Evolutionary conservation across 2,329 filamentous ascomycete genomes (phyloP).

Genomic region (Rugonectria rugulosa): DNA sequence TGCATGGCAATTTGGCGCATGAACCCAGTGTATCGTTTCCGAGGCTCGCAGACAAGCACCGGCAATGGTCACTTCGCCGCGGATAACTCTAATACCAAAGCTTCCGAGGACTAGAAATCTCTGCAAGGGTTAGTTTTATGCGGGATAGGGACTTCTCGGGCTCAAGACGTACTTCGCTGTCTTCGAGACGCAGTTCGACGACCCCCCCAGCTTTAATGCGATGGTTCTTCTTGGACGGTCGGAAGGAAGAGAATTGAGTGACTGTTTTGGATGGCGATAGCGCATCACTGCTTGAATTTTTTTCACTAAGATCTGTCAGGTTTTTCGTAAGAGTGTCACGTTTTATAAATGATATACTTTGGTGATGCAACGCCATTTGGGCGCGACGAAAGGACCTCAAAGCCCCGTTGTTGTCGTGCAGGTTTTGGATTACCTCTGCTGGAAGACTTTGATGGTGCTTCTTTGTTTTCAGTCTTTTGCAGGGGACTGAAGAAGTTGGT

Average conservation of each 20-base stretch:
- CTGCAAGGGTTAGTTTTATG: slow-evolving; percentile 46
- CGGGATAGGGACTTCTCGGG: neutral
- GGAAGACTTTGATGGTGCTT: slow-evolving; percentile 18
- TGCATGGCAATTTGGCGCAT: slow-evolving; percentile 73
- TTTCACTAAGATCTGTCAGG: slow-evolving; percentile 12
- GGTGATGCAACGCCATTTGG: slow-evolving; percentile 15
- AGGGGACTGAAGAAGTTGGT: slow-evolving; percentile 43
- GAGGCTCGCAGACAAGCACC: slow-evolving; percentile 67
- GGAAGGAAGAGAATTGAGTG: slow-evolving; percentile 56
- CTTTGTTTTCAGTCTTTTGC: slow-evolving; percentile 27
- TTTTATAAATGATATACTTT: slow-evolving; percentile 20
- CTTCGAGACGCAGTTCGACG: slow-evolving; percentile 52
- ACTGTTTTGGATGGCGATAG: slow-evolving; percentile 7
- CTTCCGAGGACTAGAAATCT: slow-evolving; percentile 71
- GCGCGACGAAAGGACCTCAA: slow-evolving; percentile 18
- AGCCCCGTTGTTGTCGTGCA: slow-evolving; percentile 16
- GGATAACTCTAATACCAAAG: slow-evolving; percentile 68
- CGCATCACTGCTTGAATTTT: slow-evolving; percentile 8
- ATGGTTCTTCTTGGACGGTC: slow-evolving; percentile 53
- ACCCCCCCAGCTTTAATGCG: slow-evolving; percentile 48
- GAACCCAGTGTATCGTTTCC: slow-evolving; percentile 61
- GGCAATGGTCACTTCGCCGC: slow-evolving; percentile 69
- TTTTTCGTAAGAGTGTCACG: slow-evolving; percentile 6
- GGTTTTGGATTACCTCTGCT: slow-evolving; percentile 29
- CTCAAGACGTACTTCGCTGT: slow-evolving; percentile 56